These are phyloP conservation scores for Catunica adiposa DNA, from an alignment of 2,329 filamentous ascomycete species.

Conservation along the genomic window DNA sequence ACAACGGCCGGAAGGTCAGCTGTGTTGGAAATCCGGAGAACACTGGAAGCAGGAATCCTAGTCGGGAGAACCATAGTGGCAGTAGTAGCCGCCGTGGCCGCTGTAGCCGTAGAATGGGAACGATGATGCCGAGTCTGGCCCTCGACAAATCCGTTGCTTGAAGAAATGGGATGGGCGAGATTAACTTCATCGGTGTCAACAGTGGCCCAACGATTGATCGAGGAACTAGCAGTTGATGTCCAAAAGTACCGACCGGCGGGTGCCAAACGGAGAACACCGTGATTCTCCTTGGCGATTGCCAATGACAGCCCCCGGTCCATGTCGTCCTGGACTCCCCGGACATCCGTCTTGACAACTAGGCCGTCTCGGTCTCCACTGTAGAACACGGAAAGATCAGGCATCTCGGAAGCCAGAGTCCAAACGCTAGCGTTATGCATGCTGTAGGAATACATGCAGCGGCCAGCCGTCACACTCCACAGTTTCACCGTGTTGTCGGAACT, in stretches of 20 bases:
- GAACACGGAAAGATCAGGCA: conserved; percentile 73
- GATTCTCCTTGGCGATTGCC: conserved; percentile 83
- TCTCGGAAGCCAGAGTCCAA: conserved; percentile 84
- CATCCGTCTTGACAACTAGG: conserved; percentile 89
- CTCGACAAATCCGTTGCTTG: not conserved
- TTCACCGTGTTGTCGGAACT: conserved; percentile 96
- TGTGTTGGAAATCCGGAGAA: conserved; percentile 72
- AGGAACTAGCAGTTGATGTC: conserved; percentile 80
- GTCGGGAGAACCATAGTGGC: conserved; percentile 26
- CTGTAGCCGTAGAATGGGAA: conserved; percentile 7
- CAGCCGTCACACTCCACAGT: conserved; percentile 89
- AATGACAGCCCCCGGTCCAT: conserved; percentile 80
- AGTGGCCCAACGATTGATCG: conserved; percentile 81
- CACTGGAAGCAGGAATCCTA: conserved; percentile 59
- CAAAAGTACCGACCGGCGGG: conserved; percentile 64
- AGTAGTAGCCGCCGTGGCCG: conserved; percentile 20
- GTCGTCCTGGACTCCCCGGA: conserved; percentile 46
- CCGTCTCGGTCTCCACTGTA: conserved; percentile 91
- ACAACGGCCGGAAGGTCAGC: conserved; percentile 52
- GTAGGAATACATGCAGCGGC: conserved; percentile 91
- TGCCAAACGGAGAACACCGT: conserved; percentile 54
- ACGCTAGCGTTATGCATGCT: conserved; percentile 99
- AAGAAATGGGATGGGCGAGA: conserved; percentile 26
- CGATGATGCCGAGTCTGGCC: conserved; percentile 4
- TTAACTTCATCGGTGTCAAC: conserved; percentile 65